Evolutionary conservation across 1,139 yeast genomes (phyloP), one percentile per base, ranked within the genome.

Genomic region (Protomyces lactucae-debilis): DNA sequence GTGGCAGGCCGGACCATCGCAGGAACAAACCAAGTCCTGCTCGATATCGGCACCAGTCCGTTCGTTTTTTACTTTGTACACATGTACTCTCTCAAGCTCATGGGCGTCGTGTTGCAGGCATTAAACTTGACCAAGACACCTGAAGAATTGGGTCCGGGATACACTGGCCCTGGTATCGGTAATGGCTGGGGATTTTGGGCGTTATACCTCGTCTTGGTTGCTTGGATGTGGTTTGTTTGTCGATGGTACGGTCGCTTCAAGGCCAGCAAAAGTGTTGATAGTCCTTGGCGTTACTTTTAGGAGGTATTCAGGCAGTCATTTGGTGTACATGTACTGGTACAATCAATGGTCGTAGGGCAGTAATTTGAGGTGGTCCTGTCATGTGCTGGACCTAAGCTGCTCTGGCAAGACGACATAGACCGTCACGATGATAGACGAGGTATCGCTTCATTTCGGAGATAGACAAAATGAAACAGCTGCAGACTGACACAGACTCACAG

Each of bases 161-260:
- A 59, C 23, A 52, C 55, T 18, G 52, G 39, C n/a, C 28, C 52
- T 18, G 63, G 63, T 6, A 55, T 59, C 0, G 63, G 63, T 32
- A 59, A 59, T 16, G 63, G 63, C n/a, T 40, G 57, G 57, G 8
- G 21, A 14, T 59, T 52, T 39, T 59, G 63, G 63, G 18, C 46
- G 21, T 51, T 59, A 14, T 59, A 59, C 32, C 52, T 55, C n/a
- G 36, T 59, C 9, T 36, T 59, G 9, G 53, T 59, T 6, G 40
- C 37, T 4, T 59, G 63, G 63, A 59, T 59, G 63, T 59, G 63
- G 63, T 59, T 59, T 16, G 63, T 59, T 28, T 59, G 63, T 35
- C 52, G 63, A 4, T 18, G 45, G 28, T 59, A 59, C 40, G 63
- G 63, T 10, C 25, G 53, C 12, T 59, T 59, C 63, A 59, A 59